A percentile compares a stretch with the other conserved stretches of the same genome.
Evolutionary conservation across 75 land plant species (phyloP).

Genomic region (Pinus taeda): DNA sequence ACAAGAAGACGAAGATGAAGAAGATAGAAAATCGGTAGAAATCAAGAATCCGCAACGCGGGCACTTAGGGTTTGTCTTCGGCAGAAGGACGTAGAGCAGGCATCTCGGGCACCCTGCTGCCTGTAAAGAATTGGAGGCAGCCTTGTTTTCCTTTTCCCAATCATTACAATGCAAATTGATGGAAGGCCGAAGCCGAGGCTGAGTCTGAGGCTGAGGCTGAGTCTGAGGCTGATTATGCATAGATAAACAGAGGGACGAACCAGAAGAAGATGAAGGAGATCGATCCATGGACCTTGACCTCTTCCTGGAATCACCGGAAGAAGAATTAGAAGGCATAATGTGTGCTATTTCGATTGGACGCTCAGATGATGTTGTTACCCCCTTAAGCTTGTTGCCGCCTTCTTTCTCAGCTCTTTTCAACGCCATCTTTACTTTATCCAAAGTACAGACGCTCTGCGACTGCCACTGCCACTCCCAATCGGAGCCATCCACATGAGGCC

Average conservation of each 20-base stretch:
- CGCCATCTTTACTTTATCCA: background rate
- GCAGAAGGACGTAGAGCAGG: background rate
- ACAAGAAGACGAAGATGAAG: background rate
- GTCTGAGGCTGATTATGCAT: background rate
- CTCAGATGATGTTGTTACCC: background rate
- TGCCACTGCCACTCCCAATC: background rate
- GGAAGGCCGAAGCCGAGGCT: background rate
- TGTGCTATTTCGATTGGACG: background rate
- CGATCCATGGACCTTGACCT: background rate
- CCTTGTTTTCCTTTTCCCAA: background rate
- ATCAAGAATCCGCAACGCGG: background rate
- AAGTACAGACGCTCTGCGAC: conserved; percentile 1
- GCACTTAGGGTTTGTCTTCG: background rate
- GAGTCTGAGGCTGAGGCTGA: background rate
- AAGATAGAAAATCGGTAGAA: background rate
- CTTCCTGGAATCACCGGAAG: background rate
- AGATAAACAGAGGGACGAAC: background rate
- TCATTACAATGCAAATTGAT: background rate
- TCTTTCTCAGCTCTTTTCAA: background rate
- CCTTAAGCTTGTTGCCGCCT: background rate
- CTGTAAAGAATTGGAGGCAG: background rate
- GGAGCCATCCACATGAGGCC: background rate
- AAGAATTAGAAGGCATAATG: background rate
- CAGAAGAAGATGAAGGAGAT: background rate
- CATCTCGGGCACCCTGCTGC: conserved; percentile 9